Base-by-base conservation (phyloP, 1,284 basidiomycete genomes). In the Sutorius eximius region DNA sequence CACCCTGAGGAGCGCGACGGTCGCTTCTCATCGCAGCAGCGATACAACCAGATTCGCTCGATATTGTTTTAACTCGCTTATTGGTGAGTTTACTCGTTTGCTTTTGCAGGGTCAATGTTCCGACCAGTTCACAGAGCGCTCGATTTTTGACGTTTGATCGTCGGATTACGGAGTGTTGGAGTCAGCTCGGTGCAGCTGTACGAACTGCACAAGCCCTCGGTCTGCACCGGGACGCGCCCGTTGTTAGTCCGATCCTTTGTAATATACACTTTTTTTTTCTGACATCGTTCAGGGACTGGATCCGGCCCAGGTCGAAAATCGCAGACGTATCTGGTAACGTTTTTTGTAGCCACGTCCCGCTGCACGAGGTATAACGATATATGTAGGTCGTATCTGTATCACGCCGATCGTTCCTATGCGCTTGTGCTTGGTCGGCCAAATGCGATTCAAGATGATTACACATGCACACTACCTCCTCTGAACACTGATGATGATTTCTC, bases 191-290 rank as follows among this genome's bases (percentile, higher is more conserved):
- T 45, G 93, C 93, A 2, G 93, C 93, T 38, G 86, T 98, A 18
- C 79, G 95, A 51, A 97, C 94, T 15, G 95, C 95, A 12, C 95
- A 97, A 68, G 95, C 95, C 1, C 85, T 98, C 38, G 95, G 95
- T 16, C 74, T 98, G 34, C 95, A 98, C 72, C 82, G 95, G 52
- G 95, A 98, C 70, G 92, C 86, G n/a, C 87, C 86, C 53, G 86
- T 91, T 77, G 91, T 92, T 63, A 69, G 82, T 71, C 8, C 16
- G 32, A 36, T 29, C 16, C 36, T 36, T 33, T 53, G 27, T 57
- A 18, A 49, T 47, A 52, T 27, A 45, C 34, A 34, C 48, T 52
- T 33, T 30, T 45, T 48, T 42, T 49, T 46, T 48, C 41, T 50
- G 50, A 68, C 41, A 3, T 34, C 53, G n/a, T 51, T n/a, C 61